Base-by-base conservation (phyloP, 345 rosid genomes). In the Brassica juncea region DNA sequence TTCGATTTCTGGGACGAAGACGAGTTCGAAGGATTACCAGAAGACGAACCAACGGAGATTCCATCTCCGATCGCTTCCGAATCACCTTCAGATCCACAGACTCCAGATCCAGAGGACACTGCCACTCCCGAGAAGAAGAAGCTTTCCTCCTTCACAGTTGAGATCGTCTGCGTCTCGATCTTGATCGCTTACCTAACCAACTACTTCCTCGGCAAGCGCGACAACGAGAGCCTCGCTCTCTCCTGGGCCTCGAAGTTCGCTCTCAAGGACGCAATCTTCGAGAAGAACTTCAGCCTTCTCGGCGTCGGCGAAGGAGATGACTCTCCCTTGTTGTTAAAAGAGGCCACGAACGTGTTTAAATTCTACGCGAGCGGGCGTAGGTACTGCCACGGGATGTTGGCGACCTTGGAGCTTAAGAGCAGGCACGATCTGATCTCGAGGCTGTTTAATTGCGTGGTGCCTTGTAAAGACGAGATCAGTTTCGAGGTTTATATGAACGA, bases 1-100 rank as follows among this genome's bases (percentile, higher is more conserved):
- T 88, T 93, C 72, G 98, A 90, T 37, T 88, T 84, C 84, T 93
- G 98, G 98, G 97, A 95, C 66, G 99, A 95, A 61, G 99, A 95
- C 55, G 97, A 93, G 77, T 93, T 93, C 84, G 99, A 93, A 59
- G 99, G 98, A 7, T 79, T 93, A 4, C 99, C 98, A 1, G 62
- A 71, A 1, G 85, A 85, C 1, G 83, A 85, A 2, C 59, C 77
- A 8, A 19, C 71, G 19, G 3, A 3, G 28, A 3, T 12, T 14
- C 2, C 5, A 14, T 14, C 16, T 49, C 72, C 77, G 0, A 42
- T 69, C 68, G 4, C 35, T 59, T 1, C 86, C 3, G 87, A 87
- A 30, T 27, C 85, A 57, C 57, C 84, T 1, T 4, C 58, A 23
- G 85, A 76, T 78, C 49, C 69, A 30, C 34, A 65, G 59, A 70